Evolutionary conservation across 2,329 filamentous ascomycete species (phyloP), one percentile per base, ranked within the genome.

Genomic region (Juglanconis sp.): DNA sequence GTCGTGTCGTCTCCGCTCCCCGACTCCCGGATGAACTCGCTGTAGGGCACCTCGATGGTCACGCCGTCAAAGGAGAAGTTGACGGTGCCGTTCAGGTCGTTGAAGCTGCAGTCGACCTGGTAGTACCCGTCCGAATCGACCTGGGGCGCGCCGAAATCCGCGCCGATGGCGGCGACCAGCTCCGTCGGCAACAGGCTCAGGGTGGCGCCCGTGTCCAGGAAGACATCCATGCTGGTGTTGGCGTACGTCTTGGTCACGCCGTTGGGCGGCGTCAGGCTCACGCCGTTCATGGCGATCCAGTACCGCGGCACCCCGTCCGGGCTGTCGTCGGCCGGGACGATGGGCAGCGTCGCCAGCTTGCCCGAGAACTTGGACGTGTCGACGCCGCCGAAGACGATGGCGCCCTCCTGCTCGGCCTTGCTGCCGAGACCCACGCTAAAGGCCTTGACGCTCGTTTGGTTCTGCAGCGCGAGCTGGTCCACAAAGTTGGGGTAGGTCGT

Each of bases 201-300:
- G 13, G 86, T 90, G 31, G 86, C 87, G 6, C 89, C 89, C 32
- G 85, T 89, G 73, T 92, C 89, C 48, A 91, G 79, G 56, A 91
- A 85, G 10, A 89, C 87, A 11, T 84, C 77, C 65, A 79, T 74
- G 15, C 65, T 66, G 49, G 74, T 74, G 67, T 72, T 72, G 44
- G 68, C 56, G 64, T 79, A 79, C 60, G 67, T 66, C 48, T 68
- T 71, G 36, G 64, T 67, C 50, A 68, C 52, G 32, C 72, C 71
- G 56, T 66, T 74, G 3, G 77, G 74, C 4, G 76, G 70, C 3
- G 74, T 76, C 32, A 81, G 70, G 7, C 72, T 71, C 67, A 83
- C 68, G 31, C 74, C 76, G 10, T 76, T 65, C 75, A 84, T 76
- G 56, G 73, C 66, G 15, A 84, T 71, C 81, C 81, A 84, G 72